Evolutionary conservation across 495 filamentous ascomycete genomes (phyloP).

Genomic region (Eremomyces bilateralis): DNA sequence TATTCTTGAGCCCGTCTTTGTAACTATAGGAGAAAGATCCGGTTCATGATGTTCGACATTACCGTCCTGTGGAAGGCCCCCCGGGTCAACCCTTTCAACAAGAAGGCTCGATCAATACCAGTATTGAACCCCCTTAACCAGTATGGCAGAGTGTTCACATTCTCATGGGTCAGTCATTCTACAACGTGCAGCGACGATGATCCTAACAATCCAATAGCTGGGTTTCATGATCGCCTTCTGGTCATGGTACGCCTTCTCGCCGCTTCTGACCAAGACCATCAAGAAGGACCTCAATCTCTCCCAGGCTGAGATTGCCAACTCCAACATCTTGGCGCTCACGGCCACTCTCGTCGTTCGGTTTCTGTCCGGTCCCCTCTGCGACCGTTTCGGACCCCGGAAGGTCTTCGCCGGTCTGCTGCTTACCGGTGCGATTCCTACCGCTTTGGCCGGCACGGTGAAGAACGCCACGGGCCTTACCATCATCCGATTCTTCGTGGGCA

Average conservation of each 20-base stretch:
- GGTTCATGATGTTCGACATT: neutral
- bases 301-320: constrained; percentile 58
- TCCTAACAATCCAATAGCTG: no score
- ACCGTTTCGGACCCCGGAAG: constrained; percentile 59
- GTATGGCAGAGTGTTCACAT: constrained; percentile 11
- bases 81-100: constrained; percentile 22
- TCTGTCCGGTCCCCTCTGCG: constrained; percentile 65
- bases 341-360: constrained; percentile 71
- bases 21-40: no score
- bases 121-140: constrained; percentile 12
- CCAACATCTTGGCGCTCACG: constrained; percentile 69
- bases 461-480: constrained; percentile 48
- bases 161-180: constrained; percentile 19
- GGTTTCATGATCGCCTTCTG: constrained; percentile 94
- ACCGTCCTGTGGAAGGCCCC: constrained; percentile 13
- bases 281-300: constrained; percentile 48
- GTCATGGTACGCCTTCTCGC: constrained; percentile 41
- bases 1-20: no score
- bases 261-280: constrained; percentile 19
- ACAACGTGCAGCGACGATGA: constrained; percentile 64
- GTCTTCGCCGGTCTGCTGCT: constrained; percentile 63
- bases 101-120: constrained; percentile 15
- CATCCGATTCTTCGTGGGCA: constrained; percentile 80
- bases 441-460: constrained; percentile 55
- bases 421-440: constrained; percentile 59